phyloP scores from a whole-genome alignment of 139 green algal species.

The Closterium sp. region DNA sequence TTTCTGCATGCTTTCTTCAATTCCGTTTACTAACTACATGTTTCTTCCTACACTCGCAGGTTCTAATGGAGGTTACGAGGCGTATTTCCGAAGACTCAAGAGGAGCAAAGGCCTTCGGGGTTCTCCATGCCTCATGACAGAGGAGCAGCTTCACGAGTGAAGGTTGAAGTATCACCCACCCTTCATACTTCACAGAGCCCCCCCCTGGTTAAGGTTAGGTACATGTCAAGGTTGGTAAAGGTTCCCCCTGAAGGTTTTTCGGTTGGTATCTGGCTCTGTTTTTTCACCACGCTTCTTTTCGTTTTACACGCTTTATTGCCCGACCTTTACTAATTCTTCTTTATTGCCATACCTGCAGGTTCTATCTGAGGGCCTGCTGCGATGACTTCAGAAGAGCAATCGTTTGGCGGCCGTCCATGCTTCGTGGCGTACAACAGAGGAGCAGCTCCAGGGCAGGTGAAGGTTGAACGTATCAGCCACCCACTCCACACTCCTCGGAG shows the following conservation, averaged over 20 bases:
- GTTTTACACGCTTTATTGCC: too few species aligned
- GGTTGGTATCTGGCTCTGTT: conserved; percentile 9
- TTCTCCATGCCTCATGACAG: background rate
- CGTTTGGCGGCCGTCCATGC: too few species aligned
- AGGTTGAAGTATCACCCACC: background rate
- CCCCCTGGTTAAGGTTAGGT: background rate
- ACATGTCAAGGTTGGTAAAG: background rate
- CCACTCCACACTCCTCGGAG: background rate
- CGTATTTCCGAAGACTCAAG: background rate
- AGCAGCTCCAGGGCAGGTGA: background rate
- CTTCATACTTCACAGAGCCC: background rate
- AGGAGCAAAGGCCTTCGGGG: background rate
- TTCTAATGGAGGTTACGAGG: background rate
- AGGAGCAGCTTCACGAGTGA: too few species aligned
- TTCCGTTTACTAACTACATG: too few species aligned
- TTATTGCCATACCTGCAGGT: too few species aligned
- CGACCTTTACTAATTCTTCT: too few species aligned
- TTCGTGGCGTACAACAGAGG: too few species aligned
- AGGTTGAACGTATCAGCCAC: background rate
- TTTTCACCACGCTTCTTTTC: background rate
- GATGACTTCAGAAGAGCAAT: too few species aligned
- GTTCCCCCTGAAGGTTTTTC: background rate
- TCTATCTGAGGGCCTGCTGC: too few species aligned
- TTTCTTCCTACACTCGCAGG: background rate
- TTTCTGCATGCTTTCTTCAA: too few species aligned